Evolutionary conservation across 768 basidiomycete species (phyloP), one percentile per base, ranked within the genome.

Genomic region (Suillus placidus): DNA sequence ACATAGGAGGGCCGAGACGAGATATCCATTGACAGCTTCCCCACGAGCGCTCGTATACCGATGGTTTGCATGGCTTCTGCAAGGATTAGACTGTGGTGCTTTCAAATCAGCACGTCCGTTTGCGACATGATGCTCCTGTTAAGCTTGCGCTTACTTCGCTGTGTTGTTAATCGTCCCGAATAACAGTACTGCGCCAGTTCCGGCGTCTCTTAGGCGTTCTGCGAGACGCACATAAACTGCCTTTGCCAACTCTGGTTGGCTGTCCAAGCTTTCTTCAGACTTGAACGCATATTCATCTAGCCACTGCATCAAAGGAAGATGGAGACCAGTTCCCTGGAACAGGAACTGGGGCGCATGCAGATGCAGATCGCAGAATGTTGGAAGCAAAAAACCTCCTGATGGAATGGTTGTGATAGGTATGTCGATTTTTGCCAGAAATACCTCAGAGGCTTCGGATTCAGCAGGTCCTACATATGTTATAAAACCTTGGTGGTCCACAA

Each of bases 1-100:
- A 85, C 80, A 75, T 96, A 96, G 0, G 89, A 84, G 0, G 87
- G 83, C 1, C 88, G 82, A 6, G 87, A 85, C 7, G 89, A 92
- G 32, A 86, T 87, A 74, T 95, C 93, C 94, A 95, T 95, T 0
- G 93, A 93, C 13, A 97, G 80, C 73, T 96, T 97, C 20, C 94
- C 95, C n/a, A 97, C 83, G 67, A 91, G 92, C 0, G 88, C 92
- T 38, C 95, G 82, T 20, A 96, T 69, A 6, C 95, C 93, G 23
- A 84, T 85, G 0, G 76, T 70, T 66, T 88, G 88, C 86, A 96
- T 93, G 14, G 80, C 83, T 42, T 87, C 79, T 4, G 94, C 94
- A 0, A 97, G 85, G 32, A 95, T 88, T 26, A 96, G 71, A 73
- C 94, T 96, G 54, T 16, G 47, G 10, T 58, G 12, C 37, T 62